Percentiles rank a stretch among this genome's conserved stretches.
phyloP scores from a whole-genome alignment of 2,329 filamentous ascomycete species.

The Colletotrichum tropicale region DNA sequence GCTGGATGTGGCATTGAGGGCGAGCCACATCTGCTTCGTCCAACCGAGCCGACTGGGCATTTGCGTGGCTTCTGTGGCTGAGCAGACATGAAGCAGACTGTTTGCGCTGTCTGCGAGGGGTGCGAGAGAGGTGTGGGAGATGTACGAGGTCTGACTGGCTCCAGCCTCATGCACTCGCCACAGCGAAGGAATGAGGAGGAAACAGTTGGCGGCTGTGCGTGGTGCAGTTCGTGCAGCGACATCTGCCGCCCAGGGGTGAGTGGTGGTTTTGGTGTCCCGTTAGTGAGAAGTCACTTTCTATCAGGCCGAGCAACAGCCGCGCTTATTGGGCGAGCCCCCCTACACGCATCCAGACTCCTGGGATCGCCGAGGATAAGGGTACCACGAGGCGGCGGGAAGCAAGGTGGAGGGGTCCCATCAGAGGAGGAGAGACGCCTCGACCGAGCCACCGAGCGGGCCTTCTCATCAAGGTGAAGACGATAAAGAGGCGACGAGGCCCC shows the following conservation, averaged over 20 bases:
- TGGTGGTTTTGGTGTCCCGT: constrained; percentile 2
- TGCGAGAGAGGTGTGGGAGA: neutral
- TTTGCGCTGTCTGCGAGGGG: neutral
- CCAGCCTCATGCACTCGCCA: constrained; percentile 14
- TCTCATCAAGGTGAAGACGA: neutral
- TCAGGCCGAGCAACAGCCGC: neutral
- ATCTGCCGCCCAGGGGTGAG: neutral
- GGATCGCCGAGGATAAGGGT: constrained; percentile 19
- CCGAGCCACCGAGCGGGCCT: neutral
- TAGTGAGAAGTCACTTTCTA: constrained; percentile 23
- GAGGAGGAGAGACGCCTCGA: neutral
- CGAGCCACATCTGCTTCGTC: neutral
- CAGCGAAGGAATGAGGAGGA: neutral
- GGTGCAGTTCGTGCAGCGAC: neutral
- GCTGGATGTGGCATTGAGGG: neutral
- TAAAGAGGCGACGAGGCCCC: constrained; percentile 8
- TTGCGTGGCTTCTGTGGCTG: constrained; percentile 14
- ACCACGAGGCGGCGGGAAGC: constrained; percentile 7
- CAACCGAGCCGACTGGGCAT: neutral
- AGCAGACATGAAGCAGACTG: neutral
- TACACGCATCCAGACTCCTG: constrained; percentile 18
- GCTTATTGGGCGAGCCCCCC: constrained; percentile 10
- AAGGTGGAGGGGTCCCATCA: constrained; percentile 10
- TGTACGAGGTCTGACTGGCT: neutral
- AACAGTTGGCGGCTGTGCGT: neutral